A percentile compares a stretch with the other conserved stretches of the same genome.
Evolutionary conservation across 352 stramenopile species (phyloP).

Genomic region (Pythium periplocum): DNA sequence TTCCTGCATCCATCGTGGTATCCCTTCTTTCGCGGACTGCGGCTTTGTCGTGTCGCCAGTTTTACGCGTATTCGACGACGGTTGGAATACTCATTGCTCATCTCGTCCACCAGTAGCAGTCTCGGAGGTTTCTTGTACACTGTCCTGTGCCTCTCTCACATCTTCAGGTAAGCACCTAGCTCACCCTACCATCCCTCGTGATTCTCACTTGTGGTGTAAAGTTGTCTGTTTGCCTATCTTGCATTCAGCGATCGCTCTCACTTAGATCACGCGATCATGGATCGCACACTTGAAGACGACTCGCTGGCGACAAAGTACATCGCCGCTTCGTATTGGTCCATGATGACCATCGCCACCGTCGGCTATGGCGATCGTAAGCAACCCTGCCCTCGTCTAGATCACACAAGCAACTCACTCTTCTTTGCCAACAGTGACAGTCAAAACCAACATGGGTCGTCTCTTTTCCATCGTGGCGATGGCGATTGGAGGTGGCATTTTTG

Average conservation of each 20-base stretch:
- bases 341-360: constrained; percentile 84
- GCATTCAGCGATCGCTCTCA: constrained; percentile 57
- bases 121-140: constrained; percentile 70
- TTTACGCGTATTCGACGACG: constrained; percentile 51
- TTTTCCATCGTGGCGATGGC: constrained; percentile 76
- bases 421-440: constrained; percentile 48
- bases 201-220: constrained; percentile 5
- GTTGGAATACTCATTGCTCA: constrained; percentile 68
- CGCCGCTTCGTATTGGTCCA: constrained; percentile 80
- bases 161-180: constrained; percentile 42
- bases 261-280: constrained; percentile 31
- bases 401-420: constrained; percentile 2
- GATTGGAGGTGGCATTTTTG: constrained; percentile 73
- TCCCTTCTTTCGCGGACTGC: constrained; percentile 37
- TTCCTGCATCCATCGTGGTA: constrained; percentile 27
- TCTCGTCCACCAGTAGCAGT: constrained; percentile 72
- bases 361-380: constrained; percentile 72
- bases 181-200: background rate
- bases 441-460: constrained; percentile 53
- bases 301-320: constrained; percentile 65
- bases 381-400: background rate
- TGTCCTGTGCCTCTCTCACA: constrained; percentile 69
- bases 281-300: constrained; percentile 37
- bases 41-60: constrained; percentile 44
- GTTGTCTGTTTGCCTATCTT: constrained; percentile 68